These are phyloP conservation scores for Podaxis sp. DNA, from an alignment of 768 basidiomycete genomes.

Conservation along the genomic window DNA sequence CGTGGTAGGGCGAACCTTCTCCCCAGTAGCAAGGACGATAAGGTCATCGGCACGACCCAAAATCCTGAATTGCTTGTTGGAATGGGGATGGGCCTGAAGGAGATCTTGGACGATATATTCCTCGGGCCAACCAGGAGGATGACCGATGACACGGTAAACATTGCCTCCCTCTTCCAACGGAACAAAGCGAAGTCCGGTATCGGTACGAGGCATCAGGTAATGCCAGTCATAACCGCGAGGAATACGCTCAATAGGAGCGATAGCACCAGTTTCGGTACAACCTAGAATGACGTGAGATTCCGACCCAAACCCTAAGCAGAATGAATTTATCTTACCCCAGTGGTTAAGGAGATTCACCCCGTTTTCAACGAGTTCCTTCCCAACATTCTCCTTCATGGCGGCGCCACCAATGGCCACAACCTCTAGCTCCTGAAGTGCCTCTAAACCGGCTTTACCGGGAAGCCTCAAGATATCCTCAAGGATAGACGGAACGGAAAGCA, in stretches of 20 bases:
- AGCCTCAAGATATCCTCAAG: slow-evolving; percentile 30
- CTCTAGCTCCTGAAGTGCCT: slow-evolving; percentile 25
- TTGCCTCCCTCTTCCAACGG: slow-evolving; percentile 21
- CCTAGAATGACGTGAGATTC: slow-evolving; percentile 16
- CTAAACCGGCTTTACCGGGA: slow-evolving; percentile 21
- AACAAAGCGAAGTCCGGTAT: slow-evolving; percentile 24
- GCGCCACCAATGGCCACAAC: slow-evolving; percentile 35
- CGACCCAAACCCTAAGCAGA: background rate
- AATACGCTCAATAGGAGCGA: slow-evolving; percentile 29
- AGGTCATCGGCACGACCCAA: slow-evolving; percentile 37
- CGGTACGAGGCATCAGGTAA: slow-evolving; percentile 31
- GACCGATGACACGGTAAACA: slow-evolving; percentile 25
- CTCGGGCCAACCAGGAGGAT: slow-evolving; percentile 29
- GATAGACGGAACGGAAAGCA: slow-evolving; percentile 36
- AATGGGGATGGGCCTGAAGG: slow-evolving; percentile 26
- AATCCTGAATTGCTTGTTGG: slow-evolving; percentile 28
- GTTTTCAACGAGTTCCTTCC: slow-evolving; percentile 21
- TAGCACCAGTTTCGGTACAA: slow-evolving; percentile 33
- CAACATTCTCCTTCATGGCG: slow-evolving; percentile 33
- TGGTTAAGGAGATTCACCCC: slow-evolving; percentile 35
- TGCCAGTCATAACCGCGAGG: slow-evolving; percentile 31
- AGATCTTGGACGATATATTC: slow-evolving; percentile 33
- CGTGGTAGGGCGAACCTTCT: slow-evolving; percentile 32
- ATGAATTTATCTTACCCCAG: slow-evolving; percentile 26
- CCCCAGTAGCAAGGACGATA: slow-evolving; percentile 37